Percentiles rank a stretch among this genome's conserved stretches.
Evolutionary conservation across 805 yeast genomes (phyloP).

Genomic region (Pichia ethanolica): DNA sequence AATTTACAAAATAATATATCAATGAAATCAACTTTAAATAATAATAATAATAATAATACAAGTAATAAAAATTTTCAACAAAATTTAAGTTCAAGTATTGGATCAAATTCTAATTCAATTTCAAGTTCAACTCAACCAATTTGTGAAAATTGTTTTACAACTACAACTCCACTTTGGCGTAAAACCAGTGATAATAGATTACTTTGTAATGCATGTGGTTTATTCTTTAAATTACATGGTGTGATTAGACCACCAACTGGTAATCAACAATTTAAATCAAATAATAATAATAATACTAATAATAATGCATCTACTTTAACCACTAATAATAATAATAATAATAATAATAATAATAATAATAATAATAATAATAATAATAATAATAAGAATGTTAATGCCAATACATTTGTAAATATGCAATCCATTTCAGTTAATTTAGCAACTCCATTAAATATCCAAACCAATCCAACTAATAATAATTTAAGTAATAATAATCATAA

Average conservation of each 20-base stretch:
- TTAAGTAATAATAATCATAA: background rate
- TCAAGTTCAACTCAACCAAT: slow-evolving; percentile 25
- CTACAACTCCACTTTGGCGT: slow-evolving; percentile 92
- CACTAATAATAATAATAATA: background rate
- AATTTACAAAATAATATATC: background rate
- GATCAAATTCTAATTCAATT: no score
- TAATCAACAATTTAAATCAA: background rate
- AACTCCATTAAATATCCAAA: background rate
- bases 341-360: background rate
- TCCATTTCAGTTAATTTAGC: background rate
- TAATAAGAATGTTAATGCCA: background rate
- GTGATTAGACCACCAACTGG: slow-evolving; percentile 25
- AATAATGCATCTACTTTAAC: background rate
- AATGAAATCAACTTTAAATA: slow-evolving; percentile 3
- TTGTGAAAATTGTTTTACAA: slow-evolving; percentile 85
- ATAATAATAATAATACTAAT: background rate
- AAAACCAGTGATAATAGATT: slow-evolving; percentile 73
- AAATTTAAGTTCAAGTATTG: no score
- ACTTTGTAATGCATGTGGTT: slow-evolving; percentile 89
- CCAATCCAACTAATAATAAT: background rate
- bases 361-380: no score
- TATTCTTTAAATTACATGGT: slow-evolving; percentile 84
- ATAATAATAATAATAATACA: slow-evolving; percentile 7
- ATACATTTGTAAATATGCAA: background rate
- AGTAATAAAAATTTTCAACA: background rate